Evolutionary conservation across 805 yeast genomes (phyloP), one percentile per base, ranked within the genome.

Genomic region (Torulaspora delbrueckii): DNA sequence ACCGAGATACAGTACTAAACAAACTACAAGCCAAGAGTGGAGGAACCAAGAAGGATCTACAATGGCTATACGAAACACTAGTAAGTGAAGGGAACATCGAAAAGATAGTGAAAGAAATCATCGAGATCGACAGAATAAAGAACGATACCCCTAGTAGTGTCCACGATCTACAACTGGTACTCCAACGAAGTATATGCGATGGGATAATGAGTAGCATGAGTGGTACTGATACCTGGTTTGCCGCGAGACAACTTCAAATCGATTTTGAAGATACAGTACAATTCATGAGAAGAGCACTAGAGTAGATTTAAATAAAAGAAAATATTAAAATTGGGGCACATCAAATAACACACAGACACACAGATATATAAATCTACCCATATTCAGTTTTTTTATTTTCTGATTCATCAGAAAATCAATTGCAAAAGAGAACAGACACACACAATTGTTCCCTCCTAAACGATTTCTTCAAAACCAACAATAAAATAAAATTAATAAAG

Each of bases 261-360:
- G 67, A 64, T 45, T 45, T 64, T 16, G 66, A 62, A 35, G 67
- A 62, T 40, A 64, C 66, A 1, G 66, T 64, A 1, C 65, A 60
- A 41, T 64, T 64, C 50, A 64, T 64, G 61, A 53, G 67, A 43
- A 51, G 67, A 35, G 67, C 67, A 27, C 41, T 64, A 13, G 66
- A 60, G 32, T 60, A 31, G 31, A 32, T 37, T 28, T 18, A 31
- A 28, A 31, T 26, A 42, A 42, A 19, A 30, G 26, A 34, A 16
- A 37, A 25, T 16, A 25, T 32, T 23, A 22, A 28, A 30, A 19
- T 19, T 19, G 22, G 28, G 23, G 34, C 34, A 32, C 39, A 37
- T 32, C 18, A 12, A 31, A 25, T 19, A 24, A 44, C 43, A 32
- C 45, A 42, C 51, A 42, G 23, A 31, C 34, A 31, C 34, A 31